These are phyloP conservation scores for Globisporangium barbulae DNA, from an alignment of 352 stramenopile genomes.

Conservation along the genomic window DNA sequence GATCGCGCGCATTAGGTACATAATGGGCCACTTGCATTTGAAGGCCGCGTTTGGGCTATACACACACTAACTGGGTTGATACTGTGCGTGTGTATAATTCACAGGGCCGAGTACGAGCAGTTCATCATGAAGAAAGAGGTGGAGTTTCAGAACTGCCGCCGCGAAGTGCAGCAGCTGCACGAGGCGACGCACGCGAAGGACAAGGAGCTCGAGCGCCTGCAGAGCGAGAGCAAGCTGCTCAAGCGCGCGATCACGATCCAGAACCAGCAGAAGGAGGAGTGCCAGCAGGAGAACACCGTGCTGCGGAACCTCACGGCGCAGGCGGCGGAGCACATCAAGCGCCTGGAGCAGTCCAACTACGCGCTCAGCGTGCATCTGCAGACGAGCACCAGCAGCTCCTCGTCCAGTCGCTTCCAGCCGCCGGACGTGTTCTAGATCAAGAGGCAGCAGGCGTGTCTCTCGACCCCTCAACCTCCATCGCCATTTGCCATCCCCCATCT, in stretches of 20 bases:
- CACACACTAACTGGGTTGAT: neutral
- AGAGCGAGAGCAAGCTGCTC: conserved; percentile 81
- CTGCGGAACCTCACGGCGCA: conserved; percentile 74
- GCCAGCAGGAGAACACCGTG: conserved; percentile 63
- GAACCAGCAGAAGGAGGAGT: conserved; percentile 86
- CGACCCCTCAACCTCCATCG: neutral
- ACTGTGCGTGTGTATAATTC: neutral
- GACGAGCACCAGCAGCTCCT: conserved; percentile 55
- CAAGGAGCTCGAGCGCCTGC: conserved; percentile 58
- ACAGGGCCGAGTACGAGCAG: conserved; percentile 73
- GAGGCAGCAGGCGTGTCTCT: too few relatives aligned
- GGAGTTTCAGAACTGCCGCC: conserved; percentile 59
- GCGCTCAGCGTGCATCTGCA: conserved; percentile 82
- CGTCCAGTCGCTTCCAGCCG: conserved; percentile 34
- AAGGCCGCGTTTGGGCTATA: conserved; percentile 1
- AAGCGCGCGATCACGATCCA: conserved; percentile 86
- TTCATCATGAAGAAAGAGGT: conserved; percentile 78
- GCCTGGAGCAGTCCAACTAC: conserved; percentile 86
- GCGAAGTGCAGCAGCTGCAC: conserved; percentile 49
- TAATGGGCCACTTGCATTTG: neutral
- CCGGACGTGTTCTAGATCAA: conserved; percentile 67
- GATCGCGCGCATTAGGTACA: conserved; percentile 62
- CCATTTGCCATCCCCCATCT: neutral
- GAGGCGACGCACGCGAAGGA: conserved; percentile 38
- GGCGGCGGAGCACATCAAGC: conserved; percentile 83